Percentiles rank a stretch among this genome's conserved stretches.
Conservation (phyloP, 169 alveolate genomes). For the Eimeria nieschulzi region DNA sequence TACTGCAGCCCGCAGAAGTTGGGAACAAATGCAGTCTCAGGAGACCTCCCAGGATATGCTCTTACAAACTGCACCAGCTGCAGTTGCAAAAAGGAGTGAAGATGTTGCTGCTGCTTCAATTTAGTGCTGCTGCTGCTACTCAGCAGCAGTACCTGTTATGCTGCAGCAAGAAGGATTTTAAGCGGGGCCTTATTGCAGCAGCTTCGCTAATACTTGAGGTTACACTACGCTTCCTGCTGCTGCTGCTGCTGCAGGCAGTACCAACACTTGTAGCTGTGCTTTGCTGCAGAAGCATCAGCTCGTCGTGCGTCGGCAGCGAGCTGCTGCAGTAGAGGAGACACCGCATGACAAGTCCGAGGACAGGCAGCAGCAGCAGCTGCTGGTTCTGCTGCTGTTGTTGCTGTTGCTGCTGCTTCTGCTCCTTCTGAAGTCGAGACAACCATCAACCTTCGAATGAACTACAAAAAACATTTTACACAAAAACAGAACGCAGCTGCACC, state of each 20-base stretch:
- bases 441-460: no score
- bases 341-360: constrained; percentile 8
- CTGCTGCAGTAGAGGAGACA: constrained; percentile 51
- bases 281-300: constrained; percentile 26
- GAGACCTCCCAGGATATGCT: constrained; percentile 25
- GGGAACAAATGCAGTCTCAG: constrained; percentile 2
- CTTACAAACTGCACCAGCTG: constrained; percentile 52
- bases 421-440: background rate
- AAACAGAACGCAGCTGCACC: no score
- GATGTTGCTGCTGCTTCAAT: constrained; percentile 50
- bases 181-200: constrained; percentile 30
- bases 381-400: constrained; percentile 5
- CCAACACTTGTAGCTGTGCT: constrained; percentile 47
- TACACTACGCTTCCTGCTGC: constrained; percentile 24
- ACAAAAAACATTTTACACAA: no score
- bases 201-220: background rate
- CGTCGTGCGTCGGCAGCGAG: constrained; percentile 7
- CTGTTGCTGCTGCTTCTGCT: constrained; percentile 32
- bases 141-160: constrained; percentile 41
- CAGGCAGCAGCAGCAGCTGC: constrained; percentile 22
- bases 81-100: constrained; percentile 25
- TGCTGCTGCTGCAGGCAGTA: constrained; percentile 46
- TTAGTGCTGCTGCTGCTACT: constrained; percentile 36
- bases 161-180: constrained; percentile 30
- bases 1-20: constrained; percentile 40